Base-by-base conservation (phyloP, 768 basidiomycete species). In the Bullera alba region DNA sequence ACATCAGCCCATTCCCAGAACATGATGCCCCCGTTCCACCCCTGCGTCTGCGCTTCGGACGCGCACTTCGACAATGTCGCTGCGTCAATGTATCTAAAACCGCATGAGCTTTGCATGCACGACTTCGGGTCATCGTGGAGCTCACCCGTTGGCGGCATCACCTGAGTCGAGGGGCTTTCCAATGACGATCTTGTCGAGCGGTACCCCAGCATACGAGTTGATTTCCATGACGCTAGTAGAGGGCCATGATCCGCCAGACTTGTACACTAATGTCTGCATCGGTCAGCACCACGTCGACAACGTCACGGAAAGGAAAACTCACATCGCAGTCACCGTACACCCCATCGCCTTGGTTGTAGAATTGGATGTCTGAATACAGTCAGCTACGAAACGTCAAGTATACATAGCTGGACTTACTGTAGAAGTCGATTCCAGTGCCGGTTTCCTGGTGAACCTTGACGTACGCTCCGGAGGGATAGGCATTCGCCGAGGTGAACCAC, bases 171-270 rank as follows among this genome's bases (percentile, higher is more conserved):
- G 81, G 1, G 84, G 85, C 70, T 87, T 87, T 3, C 84, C 85
- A 60, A 87, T 84, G 53, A 86, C 80, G 43, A 86, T 75, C 71
- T 87, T 86, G 65, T 78, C 68, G 38, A 80, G 61, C 2, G 76
- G 65, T 7, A 86, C 78, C 19, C 83, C 83, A 17, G 65, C 63
- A 51, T 72, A 78, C 1, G 76, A 76, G 42, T 79, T 78, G 53
- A 83, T 81, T 63, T 82, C 77, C 70, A 82, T 80, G 28, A 80
- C 73, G 0, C 84, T 76, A 0, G 82, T 77, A 32, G 81, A 47
- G 6, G 85, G 86, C 80, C 81, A 86, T 34, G 73, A 67, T 48
- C 69, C 75, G 3, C 82, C 81, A 5, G 83, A 85, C 0, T 76
- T 66, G 3, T 74, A 80, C 41, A 86, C 71, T 25, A 88, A 78